phyloP scores from a whole-genome alignment of 306 rosid species.

The Morella rubra region DNA sequence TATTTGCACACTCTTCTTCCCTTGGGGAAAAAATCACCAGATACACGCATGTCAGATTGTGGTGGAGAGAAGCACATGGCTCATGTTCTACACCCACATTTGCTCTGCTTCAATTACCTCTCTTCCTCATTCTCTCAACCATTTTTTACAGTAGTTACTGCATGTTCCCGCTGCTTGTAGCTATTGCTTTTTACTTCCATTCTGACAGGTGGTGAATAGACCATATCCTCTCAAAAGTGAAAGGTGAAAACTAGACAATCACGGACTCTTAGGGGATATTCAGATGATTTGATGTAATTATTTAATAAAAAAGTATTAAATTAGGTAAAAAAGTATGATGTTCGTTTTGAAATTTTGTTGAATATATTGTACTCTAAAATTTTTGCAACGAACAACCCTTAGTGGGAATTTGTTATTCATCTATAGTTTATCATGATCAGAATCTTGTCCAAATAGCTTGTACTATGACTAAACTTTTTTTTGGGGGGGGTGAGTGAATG shows the following conservation, averaged over 20 bases:
- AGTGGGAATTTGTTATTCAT: neutral
- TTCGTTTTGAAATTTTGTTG: no score
- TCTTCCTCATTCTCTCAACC: neutral
- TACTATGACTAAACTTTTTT: neutral
- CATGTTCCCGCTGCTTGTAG: neutral
- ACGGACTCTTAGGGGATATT: no score
- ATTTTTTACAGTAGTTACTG: neutral
- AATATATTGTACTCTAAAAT: no score
- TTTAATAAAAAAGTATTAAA: no score
- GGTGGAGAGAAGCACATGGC: no score
- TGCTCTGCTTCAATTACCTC: neutral
- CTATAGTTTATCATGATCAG: neutral
- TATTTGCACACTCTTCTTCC: neutral
- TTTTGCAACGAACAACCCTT: no score
- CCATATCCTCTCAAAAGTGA: neutral
- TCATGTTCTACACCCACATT: neutral
- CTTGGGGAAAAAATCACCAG: neutral
- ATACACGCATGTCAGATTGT: neutral
- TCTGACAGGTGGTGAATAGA: neutral
- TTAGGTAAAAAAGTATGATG: no score
- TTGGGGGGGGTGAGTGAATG: no score
- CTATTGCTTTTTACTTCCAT: neutral
- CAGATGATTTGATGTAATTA: no score
- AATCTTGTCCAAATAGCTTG: neutral
- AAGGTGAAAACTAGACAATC: neutral